Percentiles rank a stretch among this genome's conserved stretches.
Conservation (phyloP, 148 eudicot genomes). For the Nepenthes gracilis region DNA sequence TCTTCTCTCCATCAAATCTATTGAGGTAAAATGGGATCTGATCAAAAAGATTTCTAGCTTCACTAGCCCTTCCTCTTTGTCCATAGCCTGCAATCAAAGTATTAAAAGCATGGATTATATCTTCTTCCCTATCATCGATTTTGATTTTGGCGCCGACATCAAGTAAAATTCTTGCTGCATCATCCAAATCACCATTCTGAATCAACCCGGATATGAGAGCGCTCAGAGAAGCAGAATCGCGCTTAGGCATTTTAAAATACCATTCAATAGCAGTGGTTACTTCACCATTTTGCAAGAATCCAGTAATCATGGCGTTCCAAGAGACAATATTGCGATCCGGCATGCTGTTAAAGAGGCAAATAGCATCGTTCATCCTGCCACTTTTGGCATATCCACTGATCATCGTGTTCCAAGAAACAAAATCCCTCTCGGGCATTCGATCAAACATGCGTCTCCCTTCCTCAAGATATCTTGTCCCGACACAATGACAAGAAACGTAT, state of each 20-base stretch:
- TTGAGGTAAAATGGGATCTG: conserved; percentile 16
- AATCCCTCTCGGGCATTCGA: conserved; percentile 33
- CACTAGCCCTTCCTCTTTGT: conserved; percentile 32
- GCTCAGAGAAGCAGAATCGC: conserved; percentile 26
- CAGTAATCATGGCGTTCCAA: conserved; percentile 45
- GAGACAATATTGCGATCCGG: conserved; percentile 28
- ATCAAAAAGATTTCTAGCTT: conserved; percentile 36
- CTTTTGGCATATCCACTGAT: conserved; percentile 41
- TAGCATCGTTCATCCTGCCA: conserved; percentile 40
- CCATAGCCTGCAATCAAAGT: conserved; percentile 51
- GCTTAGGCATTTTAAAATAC: conserved; percentile 33
- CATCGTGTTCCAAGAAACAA: conserved; percentile 45
- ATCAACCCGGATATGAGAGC: conserved; percentile 41
- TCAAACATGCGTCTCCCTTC: conserved; percentile 39
- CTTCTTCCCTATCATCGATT: conserved; percentile 6
- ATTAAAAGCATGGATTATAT: conserved; percentile 39
- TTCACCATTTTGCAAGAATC: conserved; percentile 37
- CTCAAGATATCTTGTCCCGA: conserved; percentile 19
- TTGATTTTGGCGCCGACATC: conserved; percentile 10
- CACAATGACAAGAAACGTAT: conserved; percentile 29
- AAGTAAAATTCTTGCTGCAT: conserved; percentile 21
- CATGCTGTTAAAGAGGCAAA: conserved; percentile 30
- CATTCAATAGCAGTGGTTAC: conserved; percentile 32
- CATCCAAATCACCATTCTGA: conserved; percentile 26
- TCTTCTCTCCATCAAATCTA: conserved; percentile 5